These are phyloP conservation scores for Keithomyces neogunnii DNA, from an alignment of 2,329 filamentous ascomycete species.

Conservation along the genomic window DNA sequence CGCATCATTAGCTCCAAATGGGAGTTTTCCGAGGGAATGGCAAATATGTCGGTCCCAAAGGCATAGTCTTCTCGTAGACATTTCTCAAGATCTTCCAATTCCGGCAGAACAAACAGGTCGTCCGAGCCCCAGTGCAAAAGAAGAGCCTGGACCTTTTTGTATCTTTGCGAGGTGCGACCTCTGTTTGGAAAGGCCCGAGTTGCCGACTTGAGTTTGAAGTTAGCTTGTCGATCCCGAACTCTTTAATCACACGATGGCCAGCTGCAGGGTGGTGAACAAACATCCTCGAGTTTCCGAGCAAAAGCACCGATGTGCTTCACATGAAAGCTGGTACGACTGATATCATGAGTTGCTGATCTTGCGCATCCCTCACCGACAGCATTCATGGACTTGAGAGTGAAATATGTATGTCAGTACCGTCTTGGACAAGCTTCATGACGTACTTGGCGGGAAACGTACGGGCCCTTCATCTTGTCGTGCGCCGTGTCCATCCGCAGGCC, in stretches of 20 bases:
- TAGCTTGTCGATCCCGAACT: neutral
- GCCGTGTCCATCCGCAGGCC: conserved; percentile 35
- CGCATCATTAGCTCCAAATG: conserved; percentile 51
- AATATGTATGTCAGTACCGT: neutral
- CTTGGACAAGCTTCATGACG: neutral
- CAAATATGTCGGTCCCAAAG: conserved; percentile 49
- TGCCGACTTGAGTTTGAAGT: conserved; percentile 33
- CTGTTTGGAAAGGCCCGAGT: conserved; percentile 48
- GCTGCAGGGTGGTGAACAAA: conserved; percentile 21
- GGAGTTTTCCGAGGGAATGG: conserved; percentile 49
- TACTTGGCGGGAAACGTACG: conserved; percentile 27
- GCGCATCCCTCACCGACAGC: conserved; percentile 17
- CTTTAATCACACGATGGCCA: neutral
- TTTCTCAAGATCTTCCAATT: conserved; percentile 47
- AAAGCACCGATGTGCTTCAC: conserved; percentile 48
- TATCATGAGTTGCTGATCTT: conserved; percentile 44
- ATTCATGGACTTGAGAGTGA: neutral
- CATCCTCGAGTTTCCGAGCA: conserved; percentile 45
- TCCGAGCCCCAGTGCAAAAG: conserved; percentile 50
- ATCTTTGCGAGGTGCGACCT: conserved; percentile 42
- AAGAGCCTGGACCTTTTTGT: conserved; percentile 45
- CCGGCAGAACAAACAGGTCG: conserved; percentile 49
- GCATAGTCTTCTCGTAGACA: conserved; percentile 46
- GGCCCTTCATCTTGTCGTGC: conserved; percentile 39
- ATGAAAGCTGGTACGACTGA: conserved; percentile 49